A percentile compares a stretch with the other conserved stretches of the same genome.
Conservation (phyloP, 129 eudicot genomes). For the Escallonia rubra region DNA sequence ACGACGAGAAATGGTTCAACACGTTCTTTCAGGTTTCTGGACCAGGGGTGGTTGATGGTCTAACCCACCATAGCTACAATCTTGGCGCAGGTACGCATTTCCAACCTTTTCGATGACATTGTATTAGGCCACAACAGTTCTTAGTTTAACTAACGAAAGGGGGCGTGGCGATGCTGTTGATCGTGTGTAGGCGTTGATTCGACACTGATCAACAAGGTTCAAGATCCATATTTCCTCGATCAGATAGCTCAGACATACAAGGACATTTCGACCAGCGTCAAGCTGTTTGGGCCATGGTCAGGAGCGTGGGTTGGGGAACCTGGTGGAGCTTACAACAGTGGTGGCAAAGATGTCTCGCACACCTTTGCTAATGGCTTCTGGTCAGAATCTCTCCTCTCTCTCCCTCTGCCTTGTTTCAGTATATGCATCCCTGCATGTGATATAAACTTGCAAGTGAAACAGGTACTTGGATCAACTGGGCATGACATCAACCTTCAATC, state of each 20-base stretch:
- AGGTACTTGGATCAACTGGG: slow-evolving; percentile 12
- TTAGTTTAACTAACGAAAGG: no score
- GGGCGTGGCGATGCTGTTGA: no score
- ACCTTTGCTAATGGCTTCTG: slow-evolving; percentile 60
- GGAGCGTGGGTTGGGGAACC: slow-evolving; percentile 80
- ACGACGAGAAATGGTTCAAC: slow-evolving; percentile 52
- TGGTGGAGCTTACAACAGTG: slow-evolving; percentile 79
- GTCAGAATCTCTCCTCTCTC: slow-evolving; percentile 18
- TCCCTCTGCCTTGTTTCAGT: not conserved
- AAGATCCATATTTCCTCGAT: slow-evolving; percentile 25
- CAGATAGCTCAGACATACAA: slow-evolving; percentile 20
- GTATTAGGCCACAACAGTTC: no score
- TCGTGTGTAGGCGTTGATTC: slow-evolving; percentile 27
- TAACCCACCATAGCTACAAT: slow-evolving; percentile 69
- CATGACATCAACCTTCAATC: slow-evolving; percentile 3
- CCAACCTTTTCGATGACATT: no score
- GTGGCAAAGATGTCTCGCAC: slow-evolving; percentile 50
- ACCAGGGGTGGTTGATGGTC: slow-evolving; percentile 32
- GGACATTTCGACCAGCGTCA: slow-evolving; percentile 23
- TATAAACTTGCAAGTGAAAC: no score
- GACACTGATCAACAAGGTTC: slow-evolving; percentile 25
- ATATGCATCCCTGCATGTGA: no score
- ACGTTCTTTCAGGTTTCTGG: slow-evolving; percentile 30
- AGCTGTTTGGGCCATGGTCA: slow-evolving; percentile 31
- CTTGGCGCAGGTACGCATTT: slow-evolving; percentile 63